These are phyloP conservation scores for Penicillium cinerascens DNA, from an alignment of 495 filamentous ascomycete genomes.

Conservation along the genomic window DNA sequence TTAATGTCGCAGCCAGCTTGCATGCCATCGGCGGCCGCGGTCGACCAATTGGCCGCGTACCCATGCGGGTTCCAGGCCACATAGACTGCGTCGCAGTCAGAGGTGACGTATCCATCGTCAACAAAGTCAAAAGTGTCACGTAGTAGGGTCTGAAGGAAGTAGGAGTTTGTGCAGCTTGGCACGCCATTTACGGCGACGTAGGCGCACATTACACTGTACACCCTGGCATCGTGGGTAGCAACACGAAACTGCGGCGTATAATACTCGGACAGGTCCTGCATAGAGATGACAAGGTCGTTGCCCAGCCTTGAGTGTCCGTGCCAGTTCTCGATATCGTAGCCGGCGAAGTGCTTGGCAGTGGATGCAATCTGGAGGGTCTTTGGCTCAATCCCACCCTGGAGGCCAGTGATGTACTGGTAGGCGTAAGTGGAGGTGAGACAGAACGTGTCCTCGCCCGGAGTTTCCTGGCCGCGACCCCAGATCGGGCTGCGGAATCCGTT, in stretches of 20 bases:
- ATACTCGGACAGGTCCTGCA: conserved; percentile 51
- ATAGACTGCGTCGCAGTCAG: conserved; percentile 50
- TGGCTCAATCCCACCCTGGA: conserved; percentile 46
- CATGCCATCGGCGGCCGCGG: conserved; percentile 46
- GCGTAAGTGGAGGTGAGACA: conserved; percentile 51
- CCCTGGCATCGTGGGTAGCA: conserved; percentile 49
- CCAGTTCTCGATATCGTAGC: conserved; percentile 55
- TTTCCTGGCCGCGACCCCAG: conserved; percentile 56
- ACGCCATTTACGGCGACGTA: conserved; percentile 55
- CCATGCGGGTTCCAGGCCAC: conserved; percentile 49
- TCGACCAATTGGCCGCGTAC: conserved; percentile 39
- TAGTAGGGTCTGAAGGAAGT: conserved; percentile 49
- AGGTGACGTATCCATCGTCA: conserved; percentile 46
- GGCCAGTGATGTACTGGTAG: conserved; percentile 46
- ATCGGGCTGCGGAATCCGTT: conserved; percentile 48
- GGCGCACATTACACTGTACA: conserved; percentile 52
- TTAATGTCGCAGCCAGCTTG: conserved; percentile 56
- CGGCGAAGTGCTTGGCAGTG: conserved; percentile 60
- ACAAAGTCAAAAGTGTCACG: conserved; percentile 50
- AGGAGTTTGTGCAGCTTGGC: conserved; percentile 49
- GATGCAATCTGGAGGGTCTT: conserved; percentile 48
- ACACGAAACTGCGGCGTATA: conserved; percentile 49
- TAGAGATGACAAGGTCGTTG: conserved; percentile 46
- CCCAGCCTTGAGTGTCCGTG: too few species aligned
- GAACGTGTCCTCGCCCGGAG: conserved; percentile 55